These are phyloP conservation scores for Umbelopsis sp. DNA, from an alignment of 371 early-diverging fungal genomes.

Conservation along the genomic window DNA sequence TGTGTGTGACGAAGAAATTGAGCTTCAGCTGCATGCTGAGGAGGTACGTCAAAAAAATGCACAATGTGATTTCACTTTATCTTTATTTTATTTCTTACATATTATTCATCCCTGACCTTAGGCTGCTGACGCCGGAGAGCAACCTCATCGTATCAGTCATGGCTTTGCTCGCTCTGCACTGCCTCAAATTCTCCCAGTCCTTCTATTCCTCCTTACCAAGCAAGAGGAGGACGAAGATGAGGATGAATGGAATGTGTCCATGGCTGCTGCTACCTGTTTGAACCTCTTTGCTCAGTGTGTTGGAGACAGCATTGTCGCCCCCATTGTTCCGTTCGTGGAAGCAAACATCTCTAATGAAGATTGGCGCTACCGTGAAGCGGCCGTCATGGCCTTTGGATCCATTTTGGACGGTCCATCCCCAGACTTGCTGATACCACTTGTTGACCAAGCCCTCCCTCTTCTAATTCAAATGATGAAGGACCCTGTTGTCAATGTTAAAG, in stretches of 20 bases:
- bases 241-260: constrained; percentile 96
- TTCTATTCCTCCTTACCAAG: constrained; percentile 87
- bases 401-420: constrained; percentile 92
- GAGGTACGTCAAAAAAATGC: constrained; percentile 38
- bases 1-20: constrained; percentile 93
- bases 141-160: constrained; percentile 58
- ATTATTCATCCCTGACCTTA: constrained; percentile 21
- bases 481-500: constrained; percentile 84
- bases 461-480: constrained; percentile 91
- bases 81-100: background rate
- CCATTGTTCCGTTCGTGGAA: constrained; percentile 91
- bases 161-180: constrained; percentile 81
- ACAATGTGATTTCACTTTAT: background rate
- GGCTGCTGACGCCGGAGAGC: constrained; percentile 60
- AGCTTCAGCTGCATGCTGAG: constrained; percentile 57
- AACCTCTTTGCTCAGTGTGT: constrained; percentile 85
- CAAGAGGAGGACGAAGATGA: constrained; percentile 97
- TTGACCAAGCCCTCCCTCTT: constrained; percentile 85
- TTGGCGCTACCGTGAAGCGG: constrained; percentile 95
- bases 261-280: constrained; percentile 97
- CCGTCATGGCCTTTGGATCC: constrained; percentile 97
- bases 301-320: constrained; percentile 74
- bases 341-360: constrained; percentile 77
- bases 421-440: constrained; percentile 70
- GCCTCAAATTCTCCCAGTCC: constrained; percentile 83